A percentile compares a stretch with the other conserved stretches of the same genome.
Evolutionary conservation across 1,284 basidiomycete species (phyloP).

Genomic region (Rhizoctonia solani): DNA sequence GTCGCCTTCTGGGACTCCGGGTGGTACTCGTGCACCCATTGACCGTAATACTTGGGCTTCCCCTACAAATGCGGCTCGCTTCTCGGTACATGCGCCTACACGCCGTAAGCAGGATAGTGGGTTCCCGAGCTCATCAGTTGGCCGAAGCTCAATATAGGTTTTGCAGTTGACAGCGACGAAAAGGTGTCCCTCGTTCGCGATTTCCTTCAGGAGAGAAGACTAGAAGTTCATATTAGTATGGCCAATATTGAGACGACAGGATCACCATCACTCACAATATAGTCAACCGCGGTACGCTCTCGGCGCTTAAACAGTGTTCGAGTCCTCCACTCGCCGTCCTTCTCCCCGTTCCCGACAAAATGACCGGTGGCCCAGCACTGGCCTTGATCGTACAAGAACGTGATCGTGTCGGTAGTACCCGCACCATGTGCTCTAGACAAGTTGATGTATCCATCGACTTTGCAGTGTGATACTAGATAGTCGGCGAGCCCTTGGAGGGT

Average conservation of each 20-base stretch:
- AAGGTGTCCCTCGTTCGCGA: slow-evolving; percentile 14
- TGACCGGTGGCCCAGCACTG: slow-evolving; percentile 31
- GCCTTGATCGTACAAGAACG: slow-evolving; percentile 16
- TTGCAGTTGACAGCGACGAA: slow-evolving; percentile 29
- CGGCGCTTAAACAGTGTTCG: slow-evolving; percentile 21
- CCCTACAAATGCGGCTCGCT: slow-evolving; percentile 27
- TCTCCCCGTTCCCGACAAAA: slow-evolving; percentile 13
- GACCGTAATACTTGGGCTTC: slow-evolving; percentile 25
- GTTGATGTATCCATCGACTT: slow-evolving; percentile 21
- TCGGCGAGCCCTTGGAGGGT: slow-evolving; percentile 9
- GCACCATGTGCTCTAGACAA: not conserved
- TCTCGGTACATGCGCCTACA: slow-evolving; percentile 2
- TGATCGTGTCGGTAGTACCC: slow-evolving; percentile 13
- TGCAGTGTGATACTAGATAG: slow-evolving; percentile 27
- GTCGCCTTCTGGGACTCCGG: not conserved
- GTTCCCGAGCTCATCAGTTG: slow-evolving; percentile 3
- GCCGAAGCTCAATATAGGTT: slow-evolving; percentile 2
- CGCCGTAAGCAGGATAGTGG: slow-evolving; percentile 17
- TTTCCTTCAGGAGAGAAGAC: slow-evolving; percentile 13
- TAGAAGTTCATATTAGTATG: not conserved
- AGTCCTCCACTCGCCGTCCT: slow-evolving; percentile 2
- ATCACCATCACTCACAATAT: slow-evolving; percentile 1
- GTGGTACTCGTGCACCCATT: slow-evolving; percentile 21
- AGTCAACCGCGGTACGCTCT: slow-evolving; percentile 19
- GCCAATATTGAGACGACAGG: not conserved